Base-by-base conservation (phyloP, 1,284 basidiomycete species). In the Malassezia vespertilionis region DNA sequence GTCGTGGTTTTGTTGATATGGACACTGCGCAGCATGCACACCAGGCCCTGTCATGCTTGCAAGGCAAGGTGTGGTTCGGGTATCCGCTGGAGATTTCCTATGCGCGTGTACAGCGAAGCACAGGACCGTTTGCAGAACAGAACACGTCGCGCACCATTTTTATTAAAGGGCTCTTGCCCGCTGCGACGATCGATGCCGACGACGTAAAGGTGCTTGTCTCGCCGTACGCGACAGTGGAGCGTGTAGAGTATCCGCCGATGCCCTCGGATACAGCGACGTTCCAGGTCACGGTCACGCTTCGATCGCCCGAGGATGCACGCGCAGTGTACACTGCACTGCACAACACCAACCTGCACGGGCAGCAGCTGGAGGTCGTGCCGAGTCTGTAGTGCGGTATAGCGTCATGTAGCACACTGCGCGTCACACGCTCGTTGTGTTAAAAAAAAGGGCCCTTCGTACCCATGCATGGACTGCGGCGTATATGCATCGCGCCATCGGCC, bases 1-100 rank as follows among this genome's bases (percentile, higher is more conserved):
- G 66, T 21, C 54, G 66, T 17, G 67, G 67, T 12, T 69, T 70
- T 46, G 65, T 70, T 28, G 62, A 69, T 46, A 70, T 70, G 67
- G 52, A 56, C 6, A 37, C 46, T 10, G 40, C 64, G 2, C 22
- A 33, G n/a, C 52, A 62, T 32, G 67, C 67, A 5, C 54, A 52
- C 15, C 46, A 42, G 22, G 67, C 67, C 5, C 57, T 70, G 31
- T 51, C 59, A 14, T 40, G 38, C 15, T 52, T 69, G 30, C 55
- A 66, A 32, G 63, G 64, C 9, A 53, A 52, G 34, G 46, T 54
- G 14, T 70, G 67, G 67, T 54, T 59, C 37, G 56, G 63, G 15
- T 70, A 70, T 38, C 62, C 65, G 10, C 57, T 70, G 46, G 67
- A 69, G 33, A 66, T 69, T 14, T 69, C 65, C 4, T 69, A 65